Evolutionary conservation across 768 basidiomycete genomes (phyloP), one percentile per base, ranked within the genome.

Genomic region (Gautieria morchelliformis): DNA sequence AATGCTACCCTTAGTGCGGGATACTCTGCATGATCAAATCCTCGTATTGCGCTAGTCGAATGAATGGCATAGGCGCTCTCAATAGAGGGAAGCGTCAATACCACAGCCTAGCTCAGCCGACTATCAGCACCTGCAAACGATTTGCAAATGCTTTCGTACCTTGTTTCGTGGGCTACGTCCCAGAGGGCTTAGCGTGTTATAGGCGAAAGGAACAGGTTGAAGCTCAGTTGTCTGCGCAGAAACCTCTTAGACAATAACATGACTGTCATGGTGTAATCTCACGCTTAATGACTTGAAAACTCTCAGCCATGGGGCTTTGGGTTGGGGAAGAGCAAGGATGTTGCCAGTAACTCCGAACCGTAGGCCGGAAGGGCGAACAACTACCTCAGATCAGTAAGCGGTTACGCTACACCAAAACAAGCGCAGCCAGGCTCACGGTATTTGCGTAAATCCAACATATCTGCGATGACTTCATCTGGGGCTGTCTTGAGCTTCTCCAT

Each of bases 341-440:
- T 96, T 84, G 11, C 96, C 96, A n/a, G 85, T 81, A 10, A 98
- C 87, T 1, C 90, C 88, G 67, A 99, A 87, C 40, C 96, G 84
- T 20, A 93, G 76, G 42, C 85, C 89, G 19, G 83, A 78, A 3
- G 95, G 89, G 60, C 89, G 76, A 12, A 85, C 87, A 61, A 96
- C 93, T 98, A 63, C 3, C 30, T 9, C 10, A 30, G 27, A 47
- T 35, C 7, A 14, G 24, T 45, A 58, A 35, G 57, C 40, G 40
- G 51, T 11, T 37, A 20, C 17, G 59, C 8, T 59, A 15, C n/a
- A 59, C 8, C 59, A 60, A 52, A 15, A 52, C 32, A 52, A 15
- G 30, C 14, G 24, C 24, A 17, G 11, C 4, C 10, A 27, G 27
- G 74, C 90, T 64, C 62, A 95, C 93, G 62, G 59, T 71, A 69